phyloP scores from a whole-genome alignment of 1,284 basidiomycete genomes.

The Ceratobasidium sp. region DNA sequence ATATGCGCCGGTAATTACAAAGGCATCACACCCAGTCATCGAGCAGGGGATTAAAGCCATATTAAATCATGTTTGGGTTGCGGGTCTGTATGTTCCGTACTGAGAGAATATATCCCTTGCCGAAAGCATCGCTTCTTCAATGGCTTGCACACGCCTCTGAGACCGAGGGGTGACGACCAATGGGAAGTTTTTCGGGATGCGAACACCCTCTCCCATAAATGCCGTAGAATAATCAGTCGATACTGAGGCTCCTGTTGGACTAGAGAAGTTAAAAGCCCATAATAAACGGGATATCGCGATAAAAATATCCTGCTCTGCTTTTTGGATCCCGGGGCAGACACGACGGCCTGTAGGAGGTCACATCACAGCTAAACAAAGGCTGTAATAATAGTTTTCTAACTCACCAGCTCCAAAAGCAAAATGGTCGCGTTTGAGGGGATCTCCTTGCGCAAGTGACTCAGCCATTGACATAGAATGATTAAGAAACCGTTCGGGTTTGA shows the following conservation, averaged over 20 bases:
- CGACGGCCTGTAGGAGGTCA: conserved; percentile 13
- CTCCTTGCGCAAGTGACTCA: conserved; percentile 19
- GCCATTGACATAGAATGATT: conserved; percentile 57
- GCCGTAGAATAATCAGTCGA: background rate
- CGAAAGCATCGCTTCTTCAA: conserved; percentile 9
- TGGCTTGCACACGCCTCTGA: background rate
- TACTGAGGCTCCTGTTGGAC: conserved; percentile 6
- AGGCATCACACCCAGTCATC: too few species aligned
- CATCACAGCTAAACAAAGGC: background rate
- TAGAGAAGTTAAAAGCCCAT: conserved; percentile 28
- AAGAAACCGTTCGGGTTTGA: conserved; percentile 92
- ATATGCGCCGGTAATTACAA: too few species aligned
- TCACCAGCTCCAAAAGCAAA: conserved; percentile 34
- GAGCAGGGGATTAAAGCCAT: too few species aligned
- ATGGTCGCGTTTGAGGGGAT: conserved; percentile 18
- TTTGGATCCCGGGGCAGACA: conserved; percentile 24
- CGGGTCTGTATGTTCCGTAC: conserved; percentile 7
- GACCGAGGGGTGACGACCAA: conserved; percentile 16
- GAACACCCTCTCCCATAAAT: background rate
- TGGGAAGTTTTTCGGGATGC: background rate
- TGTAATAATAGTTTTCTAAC: background rate
- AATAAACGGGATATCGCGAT: conserved; percentile 27
- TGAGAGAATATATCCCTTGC: conserved; percentile 7
- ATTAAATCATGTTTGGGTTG: too few species aligned
- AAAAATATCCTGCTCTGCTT: conserved; percentile 27